Conservation (phyloP, 1,284 basidiomycete species). For the Naganishia sp. region DNA sequence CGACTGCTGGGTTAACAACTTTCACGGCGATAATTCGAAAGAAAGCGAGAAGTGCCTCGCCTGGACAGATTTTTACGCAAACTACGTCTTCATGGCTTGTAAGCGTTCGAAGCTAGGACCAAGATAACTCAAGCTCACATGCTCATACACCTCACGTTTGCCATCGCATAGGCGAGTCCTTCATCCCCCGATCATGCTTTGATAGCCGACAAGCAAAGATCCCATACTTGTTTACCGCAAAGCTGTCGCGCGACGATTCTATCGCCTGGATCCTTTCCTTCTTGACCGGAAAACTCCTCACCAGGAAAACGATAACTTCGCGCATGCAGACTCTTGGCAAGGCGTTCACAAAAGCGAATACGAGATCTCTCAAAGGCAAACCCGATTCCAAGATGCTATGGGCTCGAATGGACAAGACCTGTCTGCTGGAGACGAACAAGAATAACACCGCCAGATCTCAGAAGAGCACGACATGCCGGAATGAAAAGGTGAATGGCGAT, state of each 20-base stretch:
- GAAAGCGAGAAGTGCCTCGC: background rate
- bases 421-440: background rate
- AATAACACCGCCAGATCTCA: no score
- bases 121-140: background rate
- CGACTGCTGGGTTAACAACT: background rate
- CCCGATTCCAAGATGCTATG: no score
- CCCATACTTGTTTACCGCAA: background rate
- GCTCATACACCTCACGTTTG: background rate
- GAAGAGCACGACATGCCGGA: no score
- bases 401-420: background rate
- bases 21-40: background rate
- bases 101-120: background rate
- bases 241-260: background rate
- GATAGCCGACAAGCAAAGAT: background rate
- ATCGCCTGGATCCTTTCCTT: constrained; percentile 1
- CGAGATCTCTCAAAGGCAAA: no score
- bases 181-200: background rate
- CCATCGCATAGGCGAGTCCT: background rate
- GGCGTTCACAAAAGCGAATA: background rate
- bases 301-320: background rate
- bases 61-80: background rate
- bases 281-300: background rate
- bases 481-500: no score
- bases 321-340: background rate
- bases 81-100: background rate